Evolutionary conservation across 306 rosid species (phyloP).

Genomic region (Malus sylvestris): DNA sequence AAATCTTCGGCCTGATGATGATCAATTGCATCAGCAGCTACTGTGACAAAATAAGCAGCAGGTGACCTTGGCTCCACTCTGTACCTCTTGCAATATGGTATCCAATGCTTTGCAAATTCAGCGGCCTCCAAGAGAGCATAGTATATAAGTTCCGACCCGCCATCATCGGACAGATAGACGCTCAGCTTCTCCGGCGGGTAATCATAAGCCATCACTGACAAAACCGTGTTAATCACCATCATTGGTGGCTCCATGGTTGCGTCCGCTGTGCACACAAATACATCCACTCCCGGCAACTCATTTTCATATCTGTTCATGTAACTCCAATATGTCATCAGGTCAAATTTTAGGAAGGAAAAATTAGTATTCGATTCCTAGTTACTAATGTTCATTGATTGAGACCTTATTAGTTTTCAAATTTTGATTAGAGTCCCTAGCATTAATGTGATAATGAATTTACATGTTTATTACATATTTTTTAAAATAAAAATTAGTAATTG

Average conservation of each 20-base stretch:
- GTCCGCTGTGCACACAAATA: constrained; percentile 87
- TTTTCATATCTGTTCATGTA: constrained; percentile 34
- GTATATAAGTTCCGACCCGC: constrained; percentile 54
- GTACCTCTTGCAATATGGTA: constrained; percentile 64
- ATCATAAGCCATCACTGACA: constrained; percentile 72
- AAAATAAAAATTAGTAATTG: too few relatives aligned
- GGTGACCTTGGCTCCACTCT: constrained; percentile 69
- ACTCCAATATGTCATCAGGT: not conserved
- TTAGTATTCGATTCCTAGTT: too few relatives aligned
- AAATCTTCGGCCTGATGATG: constrained; percentile 10
- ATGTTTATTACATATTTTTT: too few relatives aligned
- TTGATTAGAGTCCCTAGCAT: too few relatives aligned
- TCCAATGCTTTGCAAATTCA: constrained; percentile 70
- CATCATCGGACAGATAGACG: constrained; percentile 83
- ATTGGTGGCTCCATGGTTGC: constrained; percentile 61
- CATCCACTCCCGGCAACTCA: constrained; percentile 55
- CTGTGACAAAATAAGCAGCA: constrained; percentile 47
- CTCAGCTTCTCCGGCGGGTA: constrained; percentile 65
- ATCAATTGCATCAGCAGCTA: not conserved
- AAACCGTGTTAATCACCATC: constrained; percentile 70
- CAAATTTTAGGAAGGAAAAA: not conserved
- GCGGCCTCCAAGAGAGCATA: constrained; percentile 62
- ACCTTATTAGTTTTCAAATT: too few relatives aligned
- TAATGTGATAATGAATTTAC: too few relatives aligned
- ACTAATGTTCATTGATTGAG: too few relatives aligned